A percentile compares a stretch with the other conserved stretches of the same genome.
These are phyloP conservation scores for Dryadomyces quercus-mongolicae DNA, from an alignment of 2,329 filamentous ascomycete genomes.

Conservation along the genomic window DNA sequence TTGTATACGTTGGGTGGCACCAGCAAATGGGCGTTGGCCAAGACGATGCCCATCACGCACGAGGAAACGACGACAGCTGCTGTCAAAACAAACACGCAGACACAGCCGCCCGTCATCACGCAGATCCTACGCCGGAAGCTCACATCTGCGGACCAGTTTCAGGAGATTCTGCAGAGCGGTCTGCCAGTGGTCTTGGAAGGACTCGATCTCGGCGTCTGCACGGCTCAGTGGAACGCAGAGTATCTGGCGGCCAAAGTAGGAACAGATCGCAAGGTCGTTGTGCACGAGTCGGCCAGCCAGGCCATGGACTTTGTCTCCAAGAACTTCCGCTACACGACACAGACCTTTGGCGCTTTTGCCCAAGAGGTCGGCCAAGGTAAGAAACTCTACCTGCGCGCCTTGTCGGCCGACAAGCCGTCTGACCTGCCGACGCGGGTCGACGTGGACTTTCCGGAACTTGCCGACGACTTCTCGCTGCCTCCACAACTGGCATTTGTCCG, in stretches of 20 bases:
- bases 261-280: slow-evolving; percentile 50
- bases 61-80: background rate
- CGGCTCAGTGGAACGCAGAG: slow-evolving; percentile 51
- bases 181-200: slow-evolving; percentile 55
- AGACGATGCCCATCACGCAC: slow-evolving; percentile 5
- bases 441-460: slow-evolving; percentile 59
- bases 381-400: slow-evolving; percentile 64
- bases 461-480: slow-evolving; percentile 59
- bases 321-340: slow-evolving; percentile 67
- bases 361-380: slow-evolving; percentile 44
- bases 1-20: slow-evolving; percentile 30
- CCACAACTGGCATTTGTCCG: slow-evolving; percentile 42
- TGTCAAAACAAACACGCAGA: too few relatives aligned
- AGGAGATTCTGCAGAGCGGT: slow-evolving; percentile 40
- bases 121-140: slow-evolving; percentile 41
- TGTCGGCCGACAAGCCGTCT: slow-evolving; percentile 57
- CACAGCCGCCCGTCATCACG: background rate
- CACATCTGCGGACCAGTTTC: slow-evolving; percentile 43
- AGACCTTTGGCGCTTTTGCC: slow-evolving; percentile 55
- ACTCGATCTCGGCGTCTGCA: slow-evolving; percentile 56
- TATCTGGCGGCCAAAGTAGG: slow-evolving; percentile 56
- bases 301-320: slow-evolving; percentile 74
- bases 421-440: slow-evolving; percentile 57
- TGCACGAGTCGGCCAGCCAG: slow-evolving; percentile 55
- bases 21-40: slow-evolving; percentile 3